A percentile compares a stretch with the other conserved stretches of the same genome.
These are phyloP conservation scores for Eruca vesicaria DNA, from an alignment of 441 rosid species.

Conservation along the genomic window DNA sequence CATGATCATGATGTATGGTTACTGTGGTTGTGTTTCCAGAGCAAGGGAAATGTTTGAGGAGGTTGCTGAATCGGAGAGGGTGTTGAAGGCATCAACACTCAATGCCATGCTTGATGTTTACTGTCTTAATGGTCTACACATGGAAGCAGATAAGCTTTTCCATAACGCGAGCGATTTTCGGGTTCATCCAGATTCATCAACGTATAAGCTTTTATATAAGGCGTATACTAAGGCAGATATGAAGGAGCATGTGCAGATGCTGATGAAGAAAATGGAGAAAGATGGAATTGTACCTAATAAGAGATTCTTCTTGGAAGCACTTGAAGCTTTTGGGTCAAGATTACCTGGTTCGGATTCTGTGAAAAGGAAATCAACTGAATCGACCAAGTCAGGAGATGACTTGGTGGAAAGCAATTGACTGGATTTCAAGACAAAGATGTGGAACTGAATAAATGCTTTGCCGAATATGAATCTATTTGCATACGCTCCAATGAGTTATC, in stretches of 20 bases:
- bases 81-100: constrained; percentile 63
- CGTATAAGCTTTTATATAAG: constrained; percentile 85
- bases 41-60: constrained; percentile 72
- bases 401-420: constrained; percentile 9
- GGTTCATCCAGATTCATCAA: constrained; percentile 54
- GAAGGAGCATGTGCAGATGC: constrained; percentile 68
- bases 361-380: constrained; percentile 16
- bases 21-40: constrained; percentile 63
- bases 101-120: constrained; percentile 74
- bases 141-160: constrained; percentile 73
- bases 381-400: constrained; percentile 20
- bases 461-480: not conserved
- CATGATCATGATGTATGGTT: constrained; percentile 76
- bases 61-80: constrained; percentile 53
- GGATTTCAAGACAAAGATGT: not conserved
- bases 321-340: constrained; percentile 58
- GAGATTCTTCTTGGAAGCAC: constrained; percentile 78
- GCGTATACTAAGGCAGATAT: constrained; percentile 74
- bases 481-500: not conserved
- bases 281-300: constrained; percentile 80
- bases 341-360: constrained; percentile 40
- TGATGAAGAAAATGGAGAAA: constrained; percentile 68
- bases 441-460: not conserved
- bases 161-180: constrained; percentile 41
- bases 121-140: constrained; percentile 55